A percentile compares a stretch with the other conserved stretches of the same genome.
phyloP scores from a whole-genome alignment of 352 stramenopile genomes.

The Nothophytophthora sp. region DNA sequence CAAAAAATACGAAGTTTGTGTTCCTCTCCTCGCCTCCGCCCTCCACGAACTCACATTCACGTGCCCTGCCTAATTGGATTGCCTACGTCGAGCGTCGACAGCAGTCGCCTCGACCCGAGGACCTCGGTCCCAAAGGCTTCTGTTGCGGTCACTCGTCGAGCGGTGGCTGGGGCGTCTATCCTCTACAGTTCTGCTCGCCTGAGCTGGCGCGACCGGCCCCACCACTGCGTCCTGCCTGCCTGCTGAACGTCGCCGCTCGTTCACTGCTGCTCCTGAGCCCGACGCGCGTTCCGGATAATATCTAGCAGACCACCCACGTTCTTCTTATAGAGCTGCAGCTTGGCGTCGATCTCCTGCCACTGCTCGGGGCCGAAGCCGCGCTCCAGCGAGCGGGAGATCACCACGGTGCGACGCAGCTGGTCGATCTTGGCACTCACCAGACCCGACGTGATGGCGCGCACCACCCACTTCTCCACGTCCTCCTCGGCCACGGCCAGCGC shows the following conservation, averaged over 20 bases:
- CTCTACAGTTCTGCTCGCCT: neutral
- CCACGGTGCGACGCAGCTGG: slow-evolving; percentile 91
- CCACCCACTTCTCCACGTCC: slow-evolving; percentile 95
- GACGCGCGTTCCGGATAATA: slow-evolving; percentile 70
- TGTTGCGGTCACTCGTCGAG: neutral
- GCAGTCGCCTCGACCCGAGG: too few relatives aligned
- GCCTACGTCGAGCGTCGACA: neutral
- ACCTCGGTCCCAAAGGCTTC: neutral
- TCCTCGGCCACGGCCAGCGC: slow-evolving; percentile 81
- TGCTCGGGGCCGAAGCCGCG: slow-evolving; percentile 87
- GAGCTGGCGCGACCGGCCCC: neutral
- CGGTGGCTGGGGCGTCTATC: neutral
- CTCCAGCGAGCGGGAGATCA: slow-evolving; percentile 77
- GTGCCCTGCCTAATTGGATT: slow-evolving; percentile 11
- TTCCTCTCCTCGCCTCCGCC: slow-evolving; percentile 11
- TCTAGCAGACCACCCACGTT: slow-evolving; percentile 92
- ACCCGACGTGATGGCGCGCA: slow-evolving; percentile 91
- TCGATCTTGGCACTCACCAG: slow-evolving; percentile 95
- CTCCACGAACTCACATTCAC: slow-evolving; percentile 12
- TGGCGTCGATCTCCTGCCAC: slow-evolving; percentile 90
- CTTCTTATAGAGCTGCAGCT: slow-evolving; percentile 92
- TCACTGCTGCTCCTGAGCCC: slow-evolving; percentile 69
- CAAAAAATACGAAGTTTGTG: slow-evolving; percentile 15
- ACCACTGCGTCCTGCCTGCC: slow-evolving; percentile 11
- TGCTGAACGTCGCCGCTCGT: slow-evolving; percentile 10